Conservation (phyloP, 352 stramenopile genomes). For the Phytophthora rubi region DNA sequence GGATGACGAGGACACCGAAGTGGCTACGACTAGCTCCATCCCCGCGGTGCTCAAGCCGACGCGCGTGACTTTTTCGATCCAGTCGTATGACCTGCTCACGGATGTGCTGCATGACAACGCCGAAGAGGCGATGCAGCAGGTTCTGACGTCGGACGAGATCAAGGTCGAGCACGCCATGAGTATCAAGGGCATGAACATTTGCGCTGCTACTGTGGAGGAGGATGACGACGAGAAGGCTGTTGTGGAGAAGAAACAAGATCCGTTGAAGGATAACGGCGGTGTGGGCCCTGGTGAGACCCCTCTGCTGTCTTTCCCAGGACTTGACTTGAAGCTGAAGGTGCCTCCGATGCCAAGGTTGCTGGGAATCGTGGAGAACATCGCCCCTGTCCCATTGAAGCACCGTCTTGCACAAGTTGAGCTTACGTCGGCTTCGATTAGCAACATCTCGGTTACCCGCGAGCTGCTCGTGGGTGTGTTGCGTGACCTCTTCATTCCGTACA, state of each 20-base stretch:
- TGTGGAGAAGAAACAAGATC: conserved; percentile 32
- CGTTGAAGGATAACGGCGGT: conserved; percentile 33
- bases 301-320: conserved; percentile 45
- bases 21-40: conserved; percentile 33
- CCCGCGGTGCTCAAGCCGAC: conserved; percentile 39
- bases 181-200: conserved; percentile 58
- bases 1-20: conserved; percentile 28
- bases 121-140: conserved; percentile 53
- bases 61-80: conserved; percentile 40
- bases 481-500: conserved; percentile 64
- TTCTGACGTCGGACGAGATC: conserved; percentile 60
- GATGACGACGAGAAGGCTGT: conserved; percentile 19
- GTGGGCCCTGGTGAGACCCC: conserved; percentile 34
- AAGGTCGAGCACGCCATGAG: conserved; percentile 53
- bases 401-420: conserved; percentile 53
- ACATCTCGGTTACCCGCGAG: conserved; percentile 51
- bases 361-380: conserved; percentile 62
- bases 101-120: conserved; percentile 52
- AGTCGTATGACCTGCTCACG: conserved; percentile 49
- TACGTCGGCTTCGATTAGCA: conserved; percentile 42
- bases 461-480: conserved; percentile 52
- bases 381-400: conserved; percentile 54
- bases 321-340: conserved; percentile 59
- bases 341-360: conserved; percentile 63
- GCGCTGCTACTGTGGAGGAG: conserved; percentile 39